Evolutionary conservation across 768 basidiomycete genomes (phyloP), one percentile per base, ranked within the genome.

Genomic region (Psilocybe cubensis): DNA sequence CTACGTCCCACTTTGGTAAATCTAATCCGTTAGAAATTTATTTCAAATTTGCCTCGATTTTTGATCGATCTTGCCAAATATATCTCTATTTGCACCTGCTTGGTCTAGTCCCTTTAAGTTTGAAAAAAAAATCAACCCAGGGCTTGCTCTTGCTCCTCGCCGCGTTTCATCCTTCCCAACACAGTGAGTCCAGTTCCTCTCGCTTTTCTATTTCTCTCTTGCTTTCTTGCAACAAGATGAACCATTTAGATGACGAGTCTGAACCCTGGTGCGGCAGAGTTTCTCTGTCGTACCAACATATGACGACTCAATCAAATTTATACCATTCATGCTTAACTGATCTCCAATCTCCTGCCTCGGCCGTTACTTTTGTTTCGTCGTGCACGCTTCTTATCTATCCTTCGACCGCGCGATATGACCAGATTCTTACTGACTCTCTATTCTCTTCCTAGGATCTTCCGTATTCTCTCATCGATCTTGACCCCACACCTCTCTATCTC

Each of bases 291-390:
- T 62, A 63, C 63, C 63, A 57, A 74, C 14, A 77, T 59, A 68
- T 88, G 91, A 92, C 83, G 91, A 92, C 65, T 76, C 77, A 58
- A 72, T 74, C 69, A 73, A 76, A 72, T 69, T n/a, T 79, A 77
- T 89, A 89, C 92, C 91, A 94, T 94, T 94, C 92, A 94, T 94
- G 92, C 91, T 79, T 88, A 79, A 76, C 92, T 94, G 92, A 93
- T 74, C 66, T 65, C 67, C 61, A 57, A 38, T 38, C 35, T 12
- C 11, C 12, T n/a, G 35, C 35, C 55, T 28, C 24, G 21, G 43
- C 44, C 28, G 24, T 24, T 9, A 17, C 38, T 57, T 54, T 57
- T 56, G 52, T 52, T n/a, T 51, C 58, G 47, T 58, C 54, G 50
- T 44, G 56, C 44, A n/a, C 61, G 63, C 54, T 38, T 11, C 57